These are phyloP conservation scores for Suhomyces sp. DNA, from an alignment of 805 yeast genomes.

Conservation along the genomic window DNA sequence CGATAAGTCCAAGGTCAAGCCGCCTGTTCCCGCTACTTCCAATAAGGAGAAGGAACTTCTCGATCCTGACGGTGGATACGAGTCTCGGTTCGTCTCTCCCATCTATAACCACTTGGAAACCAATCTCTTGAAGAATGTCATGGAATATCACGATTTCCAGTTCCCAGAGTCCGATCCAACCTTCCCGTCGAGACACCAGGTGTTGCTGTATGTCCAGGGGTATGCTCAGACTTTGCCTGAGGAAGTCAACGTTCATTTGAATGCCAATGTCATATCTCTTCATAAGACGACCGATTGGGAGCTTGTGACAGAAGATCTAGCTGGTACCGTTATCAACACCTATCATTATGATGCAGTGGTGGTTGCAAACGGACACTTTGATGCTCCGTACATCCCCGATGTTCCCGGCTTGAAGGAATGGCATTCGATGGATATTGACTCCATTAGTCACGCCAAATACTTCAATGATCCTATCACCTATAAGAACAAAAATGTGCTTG, in stretches of 20 bases:
- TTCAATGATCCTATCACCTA: constrained; percentile 16
- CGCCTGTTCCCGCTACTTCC: constrained; percentile 14
- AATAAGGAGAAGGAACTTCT: background rate
- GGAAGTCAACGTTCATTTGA: constrained; percentile 8
- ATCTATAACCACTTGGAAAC: constrained; percentile 33
- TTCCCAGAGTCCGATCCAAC: constrained; percentile 12
- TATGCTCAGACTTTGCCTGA: constrained; percentile 16
- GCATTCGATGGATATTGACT: constrained; percentile 14
- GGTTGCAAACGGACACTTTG: constrained; percentile 27
- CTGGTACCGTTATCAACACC: background rate
- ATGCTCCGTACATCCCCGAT: constrained; percentile 22
- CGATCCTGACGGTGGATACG: constrained; percentile 7
- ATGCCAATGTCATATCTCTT: constrained; percentile 13
- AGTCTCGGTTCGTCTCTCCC: constrained; percentile 17
- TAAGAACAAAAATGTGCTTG: constrained; percentile 14
- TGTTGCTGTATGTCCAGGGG: constrained; percentile 16
- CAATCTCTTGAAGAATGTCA: constrained; percentile 43
- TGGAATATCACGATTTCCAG: constrained; percentile 43
- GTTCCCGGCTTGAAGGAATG: constrained; percentile 21
- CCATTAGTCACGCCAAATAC: constrained; percentile 22
- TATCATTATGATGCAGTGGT: constrained; percentile 21
- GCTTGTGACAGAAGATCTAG: background rate
- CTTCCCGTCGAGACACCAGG: constrained; percentile 18
- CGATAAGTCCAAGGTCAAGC: constrained; percentile 14
- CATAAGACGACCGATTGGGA: constrained; percentile 13